A percentile compares a stretch with the other conserved stretches of the same genome.
These are phyloP conservation scores for Nothophaeocryptopus gaeumannii DNA, from an alignment of 2,329 filamentous ascomycete genomes.

Conservation along the genomic window DNA sequence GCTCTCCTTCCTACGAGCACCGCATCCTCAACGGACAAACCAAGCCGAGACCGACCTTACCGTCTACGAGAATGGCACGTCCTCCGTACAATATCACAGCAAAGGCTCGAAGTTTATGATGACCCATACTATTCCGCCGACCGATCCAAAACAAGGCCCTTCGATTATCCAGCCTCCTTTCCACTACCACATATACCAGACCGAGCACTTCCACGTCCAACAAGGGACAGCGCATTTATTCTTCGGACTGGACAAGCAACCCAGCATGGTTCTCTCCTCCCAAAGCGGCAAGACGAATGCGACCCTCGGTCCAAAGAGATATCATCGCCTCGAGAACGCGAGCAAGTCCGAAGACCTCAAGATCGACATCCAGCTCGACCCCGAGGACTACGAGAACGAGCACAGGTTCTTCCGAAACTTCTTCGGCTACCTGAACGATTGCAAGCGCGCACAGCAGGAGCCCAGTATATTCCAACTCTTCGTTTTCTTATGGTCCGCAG, in stretches of 20 bases:
- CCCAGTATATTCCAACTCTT: slow-evolving; percentile 24
- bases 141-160: slow-evolving; percentile 16
- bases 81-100: slow-evolving; percentile 23
- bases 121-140: slow-evolving; percentile 24
- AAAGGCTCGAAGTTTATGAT: slow-evolving; percentile 23
- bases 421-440: slow-evolving; percentile 25
- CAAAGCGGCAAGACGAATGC: slow-evolving; percentile 13
- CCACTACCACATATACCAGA: slow-evolving; percentile 27
- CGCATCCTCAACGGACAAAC: slow-evolving; percentile 19
- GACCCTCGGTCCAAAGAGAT: slow-evolving; percentile 17
- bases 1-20: slow-evolving; percentile 21
- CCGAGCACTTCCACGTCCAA: slow-evolving; percentile 21
- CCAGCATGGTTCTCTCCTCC: slow-evolving; percentile 10
- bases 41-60: slow-evolving; percentile 18
- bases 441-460: slow-evolving; percentile 15
- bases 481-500: slow-evolving; percentile 22
- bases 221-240: slow-evolving; percentile 20
- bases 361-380: slow-evolving; percentile 23
- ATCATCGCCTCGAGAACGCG: slow-evolving; percentile 25
- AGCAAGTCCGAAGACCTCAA: slow-evolving; percentile 15
- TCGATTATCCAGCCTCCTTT: slow-evolving; percentile 25
- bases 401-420: slow-evolving; percentile 24
- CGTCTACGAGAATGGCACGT: slow-evolving; percentile 24
- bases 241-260: slow-evolving; percentile 20
- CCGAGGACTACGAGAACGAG: slow-evolving; percentile 25